Conservation (phyloP, 495 filamentous ascomycete genomes). For the Polyplosphaeria fusca region DNA sequence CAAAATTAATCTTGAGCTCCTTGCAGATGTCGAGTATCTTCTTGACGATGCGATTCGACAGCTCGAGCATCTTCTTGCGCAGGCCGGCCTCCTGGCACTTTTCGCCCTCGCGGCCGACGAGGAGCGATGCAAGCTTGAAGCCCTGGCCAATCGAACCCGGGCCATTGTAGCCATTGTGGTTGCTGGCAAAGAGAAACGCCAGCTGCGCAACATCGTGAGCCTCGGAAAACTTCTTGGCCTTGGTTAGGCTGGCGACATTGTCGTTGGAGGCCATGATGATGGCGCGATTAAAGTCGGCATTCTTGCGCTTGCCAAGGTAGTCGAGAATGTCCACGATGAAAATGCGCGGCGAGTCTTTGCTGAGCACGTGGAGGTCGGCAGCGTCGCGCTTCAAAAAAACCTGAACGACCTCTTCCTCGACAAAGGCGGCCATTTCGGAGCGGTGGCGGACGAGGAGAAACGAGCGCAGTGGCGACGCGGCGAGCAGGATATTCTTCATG, state of each 20-base stretch:
- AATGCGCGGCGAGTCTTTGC: conserved; percentile 22
- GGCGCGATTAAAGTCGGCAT: conserved; percentile 17
- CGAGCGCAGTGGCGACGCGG: conserved; percentile 21
- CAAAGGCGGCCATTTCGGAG: background rate
- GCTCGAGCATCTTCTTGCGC: conserved; percentile 27
- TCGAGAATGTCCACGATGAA: conserved; percentile 29
- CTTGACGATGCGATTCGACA: conserved; percentile 26
- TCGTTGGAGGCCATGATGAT: conserved; percentile 27
- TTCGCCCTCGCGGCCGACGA: conserved; percentile 18
- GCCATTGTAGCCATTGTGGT: conserved; percentile 26
- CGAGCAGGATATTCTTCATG: conserved; percentile 12
- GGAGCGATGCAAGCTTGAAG: conserved; percentile 23
- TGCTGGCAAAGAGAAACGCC: conserved; percentile 17
- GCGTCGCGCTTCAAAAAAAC: conserved; percentile 18
- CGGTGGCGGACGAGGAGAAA: conserved; percentile 4
- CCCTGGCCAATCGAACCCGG: conserved; percentile 15
- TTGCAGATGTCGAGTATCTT: conserved; percentile 22
- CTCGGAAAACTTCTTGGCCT: conserved; percentile 24
- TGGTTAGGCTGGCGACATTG: conserved; percentile 6
- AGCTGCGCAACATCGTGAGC: conserved; percentile 23
- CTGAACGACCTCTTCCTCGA: conserved; percentile 18
- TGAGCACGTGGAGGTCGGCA: conserved; percentile 9
- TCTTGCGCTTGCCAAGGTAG: conserved; percentile 13
- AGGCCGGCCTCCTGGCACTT: conserved; percentile 8
- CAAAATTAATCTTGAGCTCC: conserved; percentile 19